Conservation (phyloP, 2,329 filamentous ascomycete genomes). For the Coniochaeta sp. region DNA sequence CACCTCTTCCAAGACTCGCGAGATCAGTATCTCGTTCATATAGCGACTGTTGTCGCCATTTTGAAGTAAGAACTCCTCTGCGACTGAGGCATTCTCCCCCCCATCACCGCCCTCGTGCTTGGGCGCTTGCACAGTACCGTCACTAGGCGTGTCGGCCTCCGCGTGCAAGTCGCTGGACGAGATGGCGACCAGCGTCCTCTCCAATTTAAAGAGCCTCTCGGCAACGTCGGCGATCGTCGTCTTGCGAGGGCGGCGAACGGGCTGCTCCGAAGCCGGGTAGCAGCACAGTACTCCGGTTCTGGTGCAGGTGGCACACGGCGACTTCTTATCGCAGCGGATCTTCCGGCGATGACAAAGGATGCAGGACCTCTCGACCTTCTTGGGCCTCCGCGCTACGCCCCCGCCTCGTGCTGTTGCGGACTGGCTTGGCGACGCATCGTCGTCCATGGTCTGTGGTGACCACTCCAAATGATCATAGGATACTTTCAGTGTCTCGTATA, state of each 20-base stretch:
- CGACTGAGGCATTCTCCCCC: constrained; percentile 1
- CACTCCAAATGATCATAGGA: not conserved
- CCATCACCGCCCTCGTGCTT: not conserved
- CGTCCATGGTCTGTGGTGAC: not conserved
- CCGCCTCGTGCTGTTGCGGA: not conserved
- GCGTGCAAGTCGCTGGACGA: constrained; percentile 4
- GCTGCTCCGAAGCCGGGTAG: constrained; percentile 10
- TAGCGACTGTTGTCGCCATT: constrained; percentile 11
- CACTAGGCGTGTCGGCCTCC: not conserved
- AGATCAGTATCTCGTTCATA: constrained; percentile 16
- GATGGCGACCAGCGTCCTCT: constrained; percentile 16
- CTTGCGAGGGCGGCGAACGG: constrained; percentile 10
- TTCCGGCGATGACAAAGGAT: constrained; percentile 17
- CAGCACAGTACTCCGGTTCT: constrained; percentile 15
- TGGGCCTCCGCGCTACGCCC: not conserved
- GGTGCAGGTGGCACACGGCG: constrained; percentile 14
- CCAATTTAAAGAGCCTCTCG: constrained; percentile 12
- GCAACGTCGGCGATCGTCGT: constrained; percentile 16
- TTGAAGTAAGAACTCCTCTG: constrained; percentile 9
- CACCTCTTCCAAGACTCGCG: constrained; percentile 14
- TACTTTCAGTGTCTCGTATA: not conserved
- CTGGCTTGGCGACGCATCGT: not conserved
- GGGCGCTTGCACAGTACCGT: not conserved
- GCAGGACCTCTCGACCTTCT: constrained; percentile 12
- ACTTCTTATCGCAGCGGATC: constrained; percentile 17